Base-by-base conservation (phyloP, 1,284 basidiomycete genomes). In the Somion occarium region DNA sequence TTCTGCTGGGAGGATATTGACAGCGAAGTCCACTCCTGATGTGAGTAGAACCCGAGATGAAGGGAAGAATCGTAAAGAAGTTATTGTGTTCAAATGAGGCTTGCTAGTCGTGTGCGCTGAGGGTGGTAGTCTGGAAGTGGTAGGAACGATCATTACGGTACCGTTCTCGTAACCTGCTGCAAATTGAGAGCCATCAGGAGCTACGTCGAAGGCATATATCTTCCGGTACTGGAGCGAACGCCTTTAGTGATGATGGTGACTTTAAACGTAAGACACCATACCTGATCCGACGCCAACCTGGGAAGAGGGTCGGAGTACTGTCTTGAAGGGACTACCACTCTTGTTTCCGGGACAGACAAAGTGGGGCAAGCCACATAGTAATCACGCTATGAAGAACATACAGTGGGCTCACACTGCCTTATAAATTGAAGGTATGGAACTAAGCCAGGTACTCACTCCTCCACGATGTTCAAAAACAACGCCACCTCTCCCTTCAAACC, bases 11-110 rank as follows among this genome's bases (percentile, higher is more conserved):
- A 85, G 74, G 53, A 91, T 76, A 20, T 74, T 65, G 2, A 87
- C 64, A 0, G 77, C 71, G 56, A 86, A 83, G 62, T 89, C 86
- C 9, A 77, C 73, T 22, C 83, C 79, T 0, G 78, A 70, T 1
- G 83, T 79, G 5, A 88, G 76, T 12, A 90, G 67, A 15, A 84
- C 82, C 9, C 73, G 70, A 2, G 79, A 82, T 0, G 82, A 84
- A 2, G 84, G 81, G 63, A 87, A 79, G 73, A 83, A 83, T 44
- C 69, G 73, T 19, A 86, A 65, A 9, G 75, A 73, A 7, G 76
- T 78, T 37, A 82, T 69, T 0, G 75, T 76, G 61, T 79, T 81
- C 24, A 79, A 68, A 60, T 86, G 84, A 1, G 76, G 67, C 51
- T 70, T 73, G 18, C 72, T 70, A 18, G 65, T 63, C 3, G 65